phyloP scores from a whole-genome alignment of 169 alveolate genomes.

The Plasmodium malariae region DNA sequence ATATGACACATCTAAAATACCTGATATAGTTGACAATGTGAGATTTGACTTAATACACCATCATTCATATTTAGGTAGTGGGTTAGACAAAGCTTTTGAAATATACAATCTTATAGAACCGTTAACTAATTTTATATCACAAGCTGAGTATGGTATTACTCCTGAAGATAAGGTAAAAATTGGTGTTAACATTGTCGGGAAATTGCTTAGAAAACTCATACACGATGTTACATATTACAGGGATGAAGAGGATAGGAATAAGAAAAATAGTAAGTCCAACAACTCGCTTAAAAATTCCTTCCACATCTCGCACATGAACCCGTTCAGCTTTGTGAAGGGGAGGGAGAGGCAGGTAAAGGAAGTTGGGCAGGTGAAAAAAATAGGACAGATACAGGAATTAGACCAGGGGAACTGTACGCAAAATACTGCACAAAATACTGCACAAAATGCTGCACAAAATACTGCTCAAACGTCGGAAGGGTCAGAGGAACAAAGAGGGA shows the following conservation, averaged over 20 bases:
- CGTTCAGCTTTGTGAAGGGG: neutral
- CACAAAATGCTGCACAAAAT: constrained; percentile 2
- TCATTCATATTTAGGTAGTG: constrained; percentile 85
- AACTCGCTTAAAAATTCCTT: constrained; percentile 43
- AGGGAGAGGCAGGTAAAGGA: neutral
- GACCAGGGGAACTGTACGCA: too few relatives aligned
- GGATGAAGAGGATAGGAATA: constrained; percentile 70
- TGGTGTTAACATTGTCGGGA: constrained; percentile 87
- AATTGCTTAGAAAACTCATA: constrained; percentile 83
- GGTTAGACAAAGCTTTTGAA: constrained; percentile 83
- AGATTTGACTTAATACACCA: constrained; percentile 90
- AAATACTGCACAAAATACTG: neutral
- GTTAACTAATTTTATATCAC: constrained; percentile 83
- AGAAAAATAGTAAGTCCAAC: constrained; percentile 46
- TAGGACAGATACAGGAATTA: too few relatives aligned
- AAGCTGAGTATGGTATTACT: constrained; percentile 88
- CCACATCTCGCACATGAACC: constrained; percentile 34
- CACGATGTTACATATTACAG: constrained; percentile 86
- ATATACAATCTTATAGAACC: constrained; percentile 83
- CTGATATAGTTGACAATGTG: constrained; percentile 89
- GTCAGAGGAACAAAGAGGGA: constrained; percentile 47
- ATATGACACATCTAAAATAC: constrained; percentile 88
- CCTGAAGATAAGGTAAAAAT: constrained; percentile 85
- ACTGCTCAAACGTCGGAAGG: neutral
- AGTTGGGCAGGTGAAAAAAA: too few relatives aligned